Evolutionary conservation across 2,329 filamentous ascomycete genomes (phyloP).

Genomic region (Capronia coronata): DNA sequence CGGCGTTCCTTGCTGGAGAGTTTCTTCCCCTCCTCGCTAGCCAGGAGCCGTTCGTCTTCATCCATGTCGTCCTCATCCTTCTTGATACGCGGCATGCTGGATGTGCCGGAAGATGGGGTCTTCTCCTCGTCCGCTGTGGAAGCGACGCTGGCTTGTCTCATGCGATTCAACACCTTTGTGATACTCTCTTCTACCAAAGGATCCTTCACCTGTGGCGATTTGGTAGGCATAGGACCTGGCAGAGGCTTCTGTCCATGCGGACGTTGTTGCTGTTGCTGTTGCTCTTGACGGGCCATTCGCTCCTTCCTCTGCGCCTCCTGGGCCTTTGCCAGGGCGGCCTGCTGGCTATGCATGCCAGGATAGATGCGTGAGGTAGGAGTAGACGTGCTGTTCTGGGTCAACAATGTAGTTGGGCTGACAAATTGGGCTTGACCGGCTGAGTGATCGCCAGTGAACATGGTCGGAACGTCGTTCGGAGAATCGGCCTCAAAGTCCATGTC

Average conservation of each 20-base stretch:
- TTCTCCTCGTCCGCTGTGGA: constrained; percentile 49
- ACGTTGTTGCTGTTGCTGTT: constrained; percentile 45
- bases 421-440: constrained; percentile 45
- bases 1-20: constrained; percentile 95
- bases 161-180: constrained; percentile 82
- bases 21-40: constrained; percentile 98
- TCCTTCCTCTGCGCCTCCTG: constrained; percentile 55
- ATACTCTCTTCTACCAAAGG: constrained; percentile 86
- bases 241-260: constrained; percentile 27
- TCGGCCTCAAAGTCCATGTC: constrained; percentile 67
- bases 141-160: constrained; percentile 66
- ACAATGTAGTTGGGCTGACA: constrained; percentile 67
- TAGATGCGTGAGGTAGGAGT: constrained; percentile 67
- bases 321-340: constrained; percentile 69
- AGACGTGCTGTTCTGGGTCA: constrained; percentile 34
- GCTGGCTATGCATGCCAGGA: constrained; percentile 88
- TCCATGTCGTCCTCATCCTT: constrained; percentile 99
- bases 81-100: constrained; percentile 59
- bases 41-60: constrained; percentile 85
- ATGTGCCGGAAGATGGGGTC: constrained; percentile 33
- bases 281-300: constrained; percentile 53
- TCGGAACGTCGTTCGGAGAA: constrained; percentile 46
- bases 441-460: constrained; percentile 57
- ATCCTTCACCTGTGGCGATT: constrained; percentile 46
- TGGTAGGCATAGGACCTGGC: constrained; percentile 30